Conservation (phyloP, 1,284 basidiomycete species). For the Trametes hirsuta region DNA sequence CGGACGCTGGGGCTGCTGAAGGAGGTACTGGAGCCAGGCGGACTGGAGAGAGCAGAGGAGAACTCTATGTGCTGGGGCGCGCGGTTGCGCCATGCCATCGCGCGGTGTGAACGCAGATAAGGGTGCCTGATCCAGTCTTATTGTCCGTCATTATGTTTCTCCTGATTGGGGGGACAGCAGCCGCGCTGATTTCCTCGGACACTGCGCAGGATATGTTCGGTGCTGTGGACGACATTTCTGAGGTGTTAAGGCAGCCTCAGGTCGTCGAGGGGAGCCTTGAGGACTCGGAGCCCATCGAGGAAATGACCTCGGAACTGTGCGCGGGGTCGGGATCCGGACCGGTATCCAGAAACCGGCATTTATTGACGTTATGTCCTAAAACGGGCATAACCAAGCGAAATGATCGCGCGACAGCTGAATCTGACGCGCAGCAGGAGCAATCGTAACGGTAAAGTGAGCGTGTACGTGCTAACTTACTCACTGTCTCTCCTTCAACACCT, state of each 20-base stretch:
- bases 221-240: not conserved
- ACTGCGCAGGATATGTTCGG: not conserved
- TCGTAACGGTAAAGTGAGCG: not conserved
- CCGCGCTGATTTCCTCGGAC: not conserved
- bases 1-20: not conserved
- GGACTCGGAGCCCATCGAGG: too few species aligned
- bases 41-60: not conserved
- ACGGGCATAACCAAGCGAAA: too few species aligned
- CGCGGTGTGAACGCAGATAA: constrained; percentile 26
- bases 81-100: constrained; percentile 6
- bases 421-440: too few species aligned
- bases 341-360: not conserved
- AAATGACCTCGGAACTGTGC: too few species aligned
- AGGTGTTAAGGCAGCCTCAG: not conserved
- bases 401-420: too few species aligned
- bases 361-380: too few species aligned
- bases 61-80: not conserved
- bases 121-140: constrained; percentile 21
- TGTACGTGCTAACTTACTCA: not conserved
- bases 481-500: not conserved
- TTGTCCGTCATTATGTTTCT: constrained; percentile 13
- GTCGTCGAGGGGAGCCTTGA: too few species aligned
- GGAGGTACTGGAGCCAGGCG: constrained; percentile 10
- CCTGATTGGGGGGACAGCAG: constrained; percentile 9
- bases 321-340: not conserved